phyloP scores from a whole-genome alignment of 148 eudicot species.

The Gaultheria prostrata region DNA sequence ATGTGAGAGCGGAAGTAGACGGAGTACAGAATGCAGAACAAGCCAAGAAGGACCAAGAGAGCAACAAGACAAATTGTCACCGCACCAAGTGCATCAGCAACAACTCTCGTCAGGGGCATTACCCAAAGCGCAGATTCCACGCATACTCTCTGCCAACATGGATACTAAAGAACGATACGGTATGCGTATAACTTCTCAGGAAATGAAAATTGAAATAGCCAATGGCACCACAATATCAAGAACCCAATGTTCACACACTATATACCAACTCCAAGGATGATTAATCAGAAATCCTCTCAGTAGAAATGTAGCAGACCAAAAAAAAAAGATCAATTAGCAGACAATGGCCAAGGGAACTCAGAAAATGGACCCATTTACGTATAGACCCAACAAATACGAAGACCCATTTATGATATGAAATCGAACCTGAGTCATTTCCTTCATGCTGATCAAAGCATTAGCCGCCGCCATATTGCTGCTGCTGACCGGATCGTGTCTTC shows the following conservation, averaged over 20 bases:
- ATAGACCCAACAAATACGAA: no score
- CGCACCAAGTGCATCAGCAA: conserved; percentile 98
- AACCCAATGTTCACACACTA: neutral
- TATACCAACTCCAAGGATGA: neutral
- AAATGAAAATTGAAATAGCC: neutral
- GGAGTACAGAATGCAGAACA: conserved; percentile 68
- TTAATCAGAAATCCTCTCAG: neutral
- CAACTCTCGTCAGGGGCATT: conserved; percentile 94
- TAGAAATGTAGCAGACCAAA: no score
- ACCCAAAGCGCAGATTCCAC: conserved; percentile 89
- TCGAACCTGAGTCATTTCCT: no score
- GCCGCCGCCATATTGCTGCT: no score
- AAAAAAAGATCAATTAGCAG: no score
- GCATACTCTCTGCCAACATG: conserved; percentile 99
- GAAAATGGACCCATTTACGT: no score
- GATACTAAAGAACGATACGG: conserved; percentile 44
- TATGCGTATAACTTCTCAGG: conserved; percentile 5
- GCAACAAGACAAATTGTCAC: conserved; percentile 80
- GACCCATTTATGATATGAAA: no score
- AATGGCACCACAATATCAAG: neutral
- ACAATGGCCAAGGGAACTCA: no score
- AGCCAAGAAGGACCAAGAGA: conserved; percentile 59
- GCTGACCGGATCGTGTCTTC: no score
- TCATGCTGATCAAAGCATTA: no score
- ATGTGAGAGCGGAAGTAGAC: conserved; percentile 68